phyloP scores from a whole-genome alignment of 2,329 filamentous ascomycete genomes.

The Fusarium burgessii region DNA sequence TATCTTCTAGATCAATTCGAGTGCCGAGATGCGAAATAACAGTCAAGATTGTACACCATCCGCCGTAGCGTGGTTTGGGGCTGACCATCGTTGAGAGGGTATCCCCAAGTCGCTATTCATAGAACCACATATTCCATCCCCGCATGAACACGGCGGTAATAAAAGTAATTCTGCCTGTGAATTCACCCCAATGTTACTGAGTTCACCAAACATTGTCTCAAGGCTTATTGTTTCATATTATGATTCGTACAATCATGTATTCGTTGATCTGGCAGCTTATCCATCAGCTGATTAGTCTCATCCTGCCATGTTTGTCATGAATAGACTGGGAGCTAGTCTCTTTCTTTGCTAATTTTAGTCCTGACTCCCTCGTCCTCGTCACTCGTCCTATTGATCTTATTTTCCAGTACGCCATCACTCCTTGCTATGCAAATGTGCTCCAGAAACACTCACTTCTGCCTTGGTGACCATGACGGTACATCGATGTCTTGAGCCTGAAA shows the following conservation, averaged over 20 bases:
- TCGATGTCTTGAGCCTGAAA: not conserved
- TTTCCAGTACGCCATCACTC: conserved; percentile 44
- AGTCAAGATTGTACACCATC: not conserved
- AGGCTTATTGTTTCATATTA: not conserved
- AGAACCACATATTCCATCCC: not conserved
- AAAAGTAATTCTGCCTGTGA: not conserved
- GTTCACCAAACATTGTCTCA: not conserved
- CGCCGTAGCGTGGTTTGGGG: not conserved
- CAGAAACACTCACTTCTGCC: conserved; percentile 25
- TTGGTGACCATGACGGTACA: not conserved
- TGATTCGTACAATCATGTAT: conserved; percentile 4
- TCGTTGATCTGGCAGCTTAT: conserved; percentile 1
- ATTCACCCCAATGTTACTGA: not conserved
- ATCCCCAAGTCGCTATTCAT: conserved; percentile 5
- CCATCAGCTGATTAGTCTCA: not conserved
- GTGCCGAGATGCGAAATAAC: not conserved
- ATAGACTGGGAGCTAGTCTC: not conserved
- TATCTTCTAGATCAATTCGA: not conserved
- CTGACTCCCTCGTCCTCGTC: not conserved
- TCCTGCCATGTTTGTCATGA: not conserved
- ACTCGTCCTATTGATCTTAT: not conserved
- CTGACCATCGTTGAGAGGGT: not conserved
- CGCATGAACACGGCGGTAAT: not conserved
- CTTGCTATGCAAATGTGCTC: conserved; percentile 44
- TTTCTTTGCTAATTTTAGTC: conserved; percentile 3